Evolutionary conservation across 768 basidiomycete genomes (phyloP), one percentile per base, ranked within the genome.

Genomic region (Infundibulicybe gibba): DNA sequence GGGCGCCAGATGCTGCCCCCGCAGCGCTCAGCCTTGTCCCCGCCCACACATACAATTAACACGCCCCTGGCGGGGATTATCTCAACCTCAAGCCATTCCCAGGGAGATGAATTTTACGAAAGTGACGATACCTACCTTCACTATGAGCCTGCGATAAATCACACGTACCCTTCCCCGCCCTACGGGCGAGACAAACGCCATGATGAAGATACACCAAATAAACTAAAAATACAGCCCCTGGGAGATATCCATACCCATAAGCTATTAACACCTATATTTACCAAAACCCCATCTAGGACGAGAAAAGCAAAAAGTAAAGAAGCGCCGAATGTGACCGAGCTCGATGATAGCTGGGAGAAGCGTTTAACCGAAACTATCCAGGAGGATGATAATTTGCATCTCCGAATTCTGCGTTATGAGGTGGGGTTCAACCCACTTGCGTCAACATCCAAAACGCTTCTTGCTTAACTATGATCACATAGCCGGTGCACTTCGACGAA

Each of bases 331-430:
- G 45, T 54, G 32, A 39, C 54, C 49, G 55, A 67, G 45, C 47
- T 54, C 39, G 70, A 74, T 40, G 70, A 65, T 21, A 61, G 64
- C 21, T 75, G 81, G 71, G 65, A 76, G 51, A 41, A 55, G 11
- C 56, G 56, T 43, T 60, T 84, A 51, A 72, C 59, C 56, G 60
- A 59, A 1, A 62, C 61, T 37, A 77, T 85, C 45, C 44, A 70
- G 3, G 52, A 61, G 42, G 71, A 86, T 60, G 59, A 56, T 11
- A 63, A 64, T 40, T 65, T 88, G 5, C 65, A 85, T 57, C 58
- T 71, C 32, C 76, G 79, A 33, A 72, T 88, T 49, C 59, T 88
- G 52, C 80, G 83, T 20, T 85, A 81, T 56, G 83, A 88, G 71
- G 84, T 82, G 49, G 19, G 72, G 54, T 30, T 32, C 15, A 15